Conservation (phyloP, 108 stramenopile species). For the Cyclostephanos tholiformis region DNA sequence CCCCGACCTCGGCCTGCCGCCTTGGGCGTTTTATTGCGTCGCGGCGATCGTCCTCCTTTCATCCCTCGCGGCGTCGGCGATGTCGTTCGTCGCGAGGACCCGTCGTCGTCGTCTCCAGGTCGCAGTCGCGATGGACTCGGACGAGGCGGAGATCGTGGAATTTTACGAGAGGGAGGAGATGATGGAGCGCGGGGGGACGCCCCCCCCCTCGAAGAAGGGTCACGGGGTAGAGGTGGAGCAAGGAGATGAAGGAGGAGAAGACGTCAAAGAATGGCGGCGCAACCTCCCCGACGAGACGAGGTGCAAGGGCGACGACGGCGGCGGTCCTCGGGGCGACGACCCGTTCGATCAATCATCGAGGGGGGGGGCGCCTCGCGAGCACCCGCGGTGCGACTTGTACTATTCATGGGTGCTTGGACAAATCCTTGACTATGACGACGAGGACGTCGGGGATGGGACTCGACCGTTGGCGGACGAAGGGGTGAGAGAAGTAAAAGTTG, state of each 20-base stretch:
- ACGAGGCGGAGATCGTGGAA: constrained; percentile 41
- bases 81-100: no score
- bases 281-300: no score
- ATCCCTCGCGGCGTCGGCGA: no score
- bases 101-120: no score
- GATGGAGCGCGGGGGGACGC: not conserved
- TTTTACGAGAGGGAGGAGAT: constrained; percentile 39
- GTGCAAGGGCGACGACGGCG: not conserved
- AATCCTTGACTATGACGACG: constrained; percentile 19
- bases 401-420: constrained; percentile 21
- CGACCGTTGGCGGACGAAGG: not conserved
- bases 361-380: not conserved
- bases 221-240: not conserved
- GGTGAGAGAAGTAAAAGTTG: not conserved
- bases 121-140: constrained; percentile 24
- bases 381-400: constrained; percentile 10
- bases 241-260: not conserved
- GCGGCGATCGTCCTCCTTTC: no score
- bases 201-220: not conserved
- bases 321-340: not conserved
- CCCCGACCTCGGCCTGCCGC: no score
- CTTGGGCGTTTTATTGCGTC: no score
- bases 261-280: not conserved
- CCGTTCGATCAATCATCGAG: not conserved
- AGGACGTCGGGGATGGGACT: not conserved